Conservation (phyloP, 2,329 filamentous ascomycete species). For the Fusarium nodosum region DNA sequence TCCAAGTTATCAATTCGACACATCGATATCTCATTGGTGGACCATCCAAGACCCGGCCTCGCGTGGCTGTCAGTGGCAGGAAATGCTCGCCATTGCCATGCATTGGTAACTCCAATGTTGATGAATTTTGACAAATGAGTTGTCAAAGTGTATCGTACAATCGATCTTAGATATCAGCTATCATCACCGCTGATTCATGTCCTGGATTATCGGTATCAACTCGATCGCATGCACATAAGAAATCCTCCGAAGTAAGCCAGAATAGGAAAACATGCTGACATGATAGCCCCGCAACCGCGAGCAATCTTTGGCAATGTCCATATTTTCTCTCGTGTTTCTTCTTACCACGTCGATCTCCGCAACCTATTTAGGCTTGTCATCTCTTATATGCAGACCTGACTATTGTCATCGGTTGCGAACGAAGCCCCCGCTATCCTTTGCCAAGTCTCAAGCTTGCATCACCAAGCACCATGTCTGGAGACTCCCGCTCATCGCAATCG, state of each 20-base stretch:
- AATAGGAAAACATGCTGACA: constrained; percentile 6
- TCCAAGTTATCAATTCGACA: neutral
- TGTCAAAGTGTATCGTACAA: no score
- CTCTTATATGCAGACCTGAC: neutral
- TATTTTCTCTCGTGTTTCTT: neutral
- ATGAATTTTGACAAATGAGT: neutral
- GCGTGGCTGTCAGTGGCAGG: neutral
- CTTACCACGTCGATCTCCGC: neutral
- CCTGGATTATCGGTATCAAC: neutral
- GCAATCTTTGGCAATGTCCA: neutral
- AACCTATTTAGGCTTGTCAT: no score
- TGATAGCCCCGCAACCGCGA: constrained; percentile 4
- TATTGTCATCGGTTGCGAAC: accelerated
- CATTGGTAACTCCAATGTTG: neutral
- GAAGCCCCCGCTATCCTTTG: neutral
- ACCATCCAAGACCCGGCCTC: neutral
- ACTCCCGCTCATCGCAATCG: constrained; percentile 21
- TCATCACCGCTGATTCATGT: accelerated
- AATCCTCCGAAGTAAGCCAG: neutral
- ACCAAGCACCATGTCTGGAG: constrained; percentile 21
- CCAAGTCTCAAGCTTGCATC: neutral
- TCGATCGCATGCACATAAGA: neutral
- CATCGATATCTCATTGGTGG: neutral
- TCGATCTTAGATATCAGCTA: accelerated
- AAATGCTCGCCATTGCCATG: neutral